Evolutionary conservation across 768 basidiomycete species (phyloP), one percentile per base, ranked within the genome.

Genomic region (Rhodotorula sphaerocarpa): DNA sequence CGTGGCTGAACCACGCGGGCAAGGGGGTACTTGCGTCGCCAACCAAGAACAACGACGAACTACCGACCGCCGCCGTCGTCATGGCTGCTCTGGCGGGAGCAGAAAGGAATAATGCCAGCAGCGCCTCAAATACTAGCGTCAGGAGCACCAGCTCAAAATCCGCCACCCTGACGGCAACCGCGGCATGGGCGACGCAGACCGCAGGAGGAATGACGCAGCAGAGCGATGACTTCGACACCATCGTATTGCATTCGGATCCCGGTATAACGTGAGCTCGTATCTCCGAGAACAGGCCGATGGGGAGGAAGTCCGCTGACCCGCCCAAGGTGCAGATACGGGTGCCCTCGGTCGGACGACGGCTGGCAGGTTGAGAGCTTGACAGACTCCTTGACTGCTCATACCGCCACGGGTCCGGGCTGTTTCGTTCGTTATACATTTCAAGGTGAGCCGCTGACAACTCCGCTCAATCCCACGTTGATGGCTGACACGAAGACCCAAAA

Each of bases 361-460:
- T 65, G 63, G 63, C 14, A 46, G 30, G 41, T 45, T 15, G 50
- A 41, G 10, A 36, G 31, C 15, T n/a, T 65, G 31, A 50, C 58
- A 3, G 31, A 39, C 18, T 34, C 50, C 9, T 31, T 65, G n/a
- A 7, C 28, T 3, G 63, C 58, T 4, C 55, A 55, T 18, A 30
- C 23, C 25, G 55, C 63, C 21, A 55, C 55, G 3, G 63, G 63
- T 11, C 27, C 57, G 1, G 63, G 63, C 1, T 65, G 63, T 44
- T 41, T 28, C n/a, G 25, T 57, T 23, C 15, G 21, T 7, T 60
- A 51, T 39, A 30, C 48, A 0, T 65, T 65, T 54, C 56, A 25
- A 14, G 61, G 61, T 50, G 9, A 14, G 50, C 33, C 16, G 23
- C 25, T 53, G 23, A 25, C 27, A 10, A 7, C 47, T 3, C 7